Evolutionary conservation across 352 stramenopile species (phyloP).

Genomic region (Achlya hypogyna): DNA sequence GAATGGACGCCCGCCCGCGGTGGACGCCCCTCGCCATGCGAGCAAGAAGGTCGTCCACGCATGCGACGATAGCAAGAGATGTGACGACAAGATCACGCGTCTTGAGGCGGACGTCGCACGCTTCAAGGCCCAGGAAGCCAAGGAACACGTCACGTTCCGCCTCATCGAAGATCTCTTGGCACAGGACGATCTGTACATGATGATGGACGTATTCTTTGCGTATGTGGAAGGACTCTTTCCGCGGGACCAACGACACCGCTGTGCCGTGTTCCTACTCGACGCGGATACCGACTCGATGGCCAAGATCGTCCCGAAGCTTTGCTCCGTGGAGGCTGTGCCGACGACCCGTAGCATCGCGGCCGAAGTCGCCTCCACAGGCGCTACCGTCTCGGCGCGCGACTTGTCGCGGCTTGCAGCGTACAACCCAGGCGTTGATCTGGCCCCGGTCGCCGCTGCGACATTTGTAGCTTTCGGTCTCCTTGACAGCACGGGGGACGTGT

Average conservation of each 20-base stretch:
- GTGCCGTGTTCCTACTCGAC: conserved; percentile 67
- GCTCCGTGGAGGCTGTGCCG: conserved; percentile 41
- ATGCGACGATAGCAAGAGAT: background rate
- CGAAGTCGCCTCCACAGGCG: conserved; percentile 28
- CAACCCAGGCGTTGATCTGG: conserved; percentile 58
- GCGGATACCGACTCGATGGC: conserved; percentile 66
- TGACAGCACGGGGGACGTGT: conserved; percentile 54
- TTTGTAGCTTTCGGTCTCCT: conserved; percentile 62
- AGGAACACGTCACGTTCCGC: background rate
- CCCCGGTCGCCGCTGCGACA: conserved; percentile 42
- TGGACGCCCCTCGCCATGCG: background rate
- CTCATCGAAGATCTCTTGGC: conserved; percentile 7
- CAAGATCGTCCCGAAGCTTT: conserved; percentile 43
- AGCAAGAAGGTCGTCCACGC: background rate
- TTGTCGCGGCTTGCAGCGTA: conserved; percentile 45
- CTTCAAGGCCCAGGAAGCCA: background rate
- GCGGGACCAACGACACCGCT: background rate
- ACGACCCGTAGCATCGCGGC: conserved; percentile 46
- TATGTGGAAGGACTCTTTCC: background rate
- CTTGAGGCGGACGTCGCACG: background rate
- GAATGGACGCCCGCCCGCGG: background rate
- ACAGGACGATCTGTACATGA: conserved; percentile 16
- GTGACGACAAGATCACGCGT: background rate
- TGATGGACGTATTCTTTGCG: conserved; percentile 13
- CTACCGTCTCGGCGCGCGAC: conserved; percentile 29